Evolutionary conservation across 2,329 filamentous ascomycete species (phyloP), one percentile per base, ranked within the genome.

Genomic region (Byssochlamys sp.): DNA sequence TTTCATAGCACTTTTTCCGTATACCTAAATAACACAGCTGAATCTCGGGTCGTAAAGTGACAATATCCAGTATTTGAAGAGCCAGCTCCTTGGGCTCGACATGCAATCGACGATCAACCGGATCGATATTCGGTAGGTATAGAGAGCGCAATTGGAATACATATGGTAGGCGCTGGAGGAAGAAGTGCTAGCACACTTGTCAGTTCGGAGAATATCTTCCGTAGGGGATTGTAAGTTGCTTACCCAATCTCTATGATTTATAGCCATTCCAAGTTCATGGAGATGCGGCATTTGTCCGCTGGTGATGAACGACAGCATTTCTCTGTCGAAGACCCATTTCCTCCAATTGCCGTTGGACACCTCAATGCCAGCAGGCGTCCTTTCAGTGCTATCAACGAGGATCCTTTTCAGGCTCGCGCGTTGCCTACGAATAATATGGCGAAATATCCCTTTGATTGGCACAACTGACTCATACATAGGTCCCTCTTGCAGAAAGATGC

Each of bases 241-340:
- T 78, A 90, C 87, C 89, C 89, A 94, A 66, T 91, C 87, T 63
- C 82, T 84, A 70, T 88, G 89, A 60, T 90, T 82, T 57, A 94
- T 80, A 1, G 84, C 82, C 63, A 89, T 82, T 9, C 87, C 86
- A 27, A 94, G 75, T 71, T 94, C 89, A 57, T 81, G 81, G 50
- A 94, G 74, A 61, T 78, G 83, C 24, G 77, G 79, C 88, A 94
- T 90, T 58, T 84, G 84, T 4, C 88, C 88, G 67, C 87, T 89
- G 1, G 86, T 90, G 55, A 94, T 80, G 68, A 88, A 94, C 0
- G 81, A 78, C 51, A 94, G 69, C 45, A 89, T 81, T 25, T 90
- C 85, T 3, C 83, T 80, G 54, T 79, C 85, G 56, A 89, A 77
- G 69, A 86, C 83, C 90, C 89, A 94, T 61, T 83, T 80, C 55